Evolutionary conservation across 306 rosid species (phyloP), one percentile per base, ranked within the genome.

Genomic region (Quercus rubra): DNA sequence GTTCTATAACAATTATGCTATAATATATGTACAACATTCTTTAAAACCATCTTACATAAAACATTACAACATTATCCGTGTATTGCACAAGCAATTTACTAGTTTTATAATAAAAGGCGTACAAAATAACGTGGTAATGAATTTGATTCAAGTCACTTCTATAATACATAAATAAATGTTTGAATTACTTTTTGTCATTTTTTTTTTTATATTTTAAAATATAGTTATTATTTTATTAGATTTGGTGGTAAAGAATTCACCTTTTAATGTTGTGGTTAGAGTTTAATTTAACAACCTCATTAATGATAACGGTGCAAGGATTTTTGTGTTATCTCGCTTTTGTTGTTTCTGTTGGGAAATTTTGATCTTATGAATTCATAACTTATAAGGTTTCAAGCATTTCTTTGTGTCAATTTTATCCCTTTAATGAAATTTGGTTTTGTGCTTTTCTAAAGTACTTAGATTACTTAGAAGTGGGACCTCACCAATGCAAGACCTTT

Each of bases 301-400:
- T 67, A 71, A 18, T 61, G 8, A 33, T 78, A 73, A 23, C 62
- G 71, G 17, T 56, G 19, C 61, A 56, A 3, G 57, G 66, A 52
- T 79, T 55, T 55, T 68, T 68, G 13, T 54, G 57, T 77, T 79
- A 49, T 79, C 57, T 49, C 51, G 21, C 54, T 17, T 61, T 17
- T 75, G 63, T 73, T 55, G 3, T 66, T 81, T 76, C 20, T 18
- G 56, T 70, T 64, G 21, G 17, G 6, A 61, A 41, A 30, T 35
- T 68, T 78, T 56, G 76, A 30, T 55, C 31, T n/a, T 71, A 41
- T 83, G 54, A 20, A 79, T 58, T 20, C 31, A 77, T 46, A 46
- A 74, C 58, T 69, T 64, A 55, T 78, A 63, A 87, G 79, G 82
- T 77, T 84, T 89, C 33, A 59, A 66, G 73, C 76, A 35, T 63